phyloP scores from a whole-genome alignment of 345 rosid genomes.

The Gynandropsis gynandra region DNA sequence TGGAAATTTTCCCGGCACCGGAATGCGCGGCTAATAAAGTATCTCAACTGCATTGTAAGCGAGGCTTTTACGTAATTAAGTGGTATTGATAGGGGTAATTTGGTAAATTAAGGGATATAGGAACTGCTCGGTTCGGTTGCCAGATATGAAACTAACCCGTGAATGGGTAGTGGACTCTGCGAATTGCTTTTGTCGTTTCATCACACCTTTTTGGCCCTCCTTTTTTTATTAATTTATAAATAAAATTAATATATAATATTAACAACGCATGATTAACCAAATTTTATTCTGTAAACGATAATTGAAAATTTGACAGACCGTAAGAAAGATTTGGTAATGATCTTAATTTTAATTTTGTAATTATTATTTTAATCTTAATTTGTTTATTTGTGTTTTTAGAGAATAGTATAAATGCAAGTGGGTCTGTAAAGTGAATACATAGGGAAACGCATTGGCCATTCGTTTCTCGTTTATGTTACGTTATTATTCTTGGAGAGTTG shows the following conservation, averaged over 20 bases:
- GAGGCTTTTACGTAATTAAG: slow-evolving; percentile 5
- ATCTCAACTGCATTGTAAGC: no score
- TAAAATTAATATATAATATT: neutral
- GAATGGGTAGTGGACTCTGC: slow-evolving; percentile 18
- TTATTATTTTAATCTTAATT: neutral
- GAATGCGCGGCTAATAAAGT: no score
- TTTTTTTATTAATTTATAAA: neutral
- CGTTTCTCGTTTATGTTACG: no score
- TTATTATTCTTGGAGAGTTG: no score
- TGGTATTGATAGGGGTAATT: slow-evolving; percentile 9
- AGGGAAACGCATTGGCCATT: no score
- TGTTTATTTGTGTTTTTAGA: neutral
- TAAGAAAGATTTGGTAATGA: no score
- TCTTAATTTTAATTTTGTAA: no score
- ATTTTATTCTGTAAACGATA: no score
- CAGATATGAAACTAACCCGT: slow-evolving; percentile 26
- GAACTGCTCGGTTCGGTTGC: slow-evolving; percentile 24
- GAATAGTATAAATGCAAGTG: no score
- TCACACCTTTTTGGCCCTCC: slow-evolving; percentile 17
- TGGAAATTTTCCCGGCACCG: neutral
- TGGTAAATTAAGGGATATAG: slow-evolving; percentile 10
- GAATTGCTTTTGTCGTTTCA: slow-evolving; percentile 20
- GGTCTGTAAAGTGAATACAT: no score
- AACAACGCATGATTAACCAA: neutral
- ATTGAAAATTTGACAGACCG: no score